These are phyloP conservation scores for Thelonectria discophora DNA, from an alignment of 2,329 filamentous ascomycete species.

Conservation along the genomic window DNA sequence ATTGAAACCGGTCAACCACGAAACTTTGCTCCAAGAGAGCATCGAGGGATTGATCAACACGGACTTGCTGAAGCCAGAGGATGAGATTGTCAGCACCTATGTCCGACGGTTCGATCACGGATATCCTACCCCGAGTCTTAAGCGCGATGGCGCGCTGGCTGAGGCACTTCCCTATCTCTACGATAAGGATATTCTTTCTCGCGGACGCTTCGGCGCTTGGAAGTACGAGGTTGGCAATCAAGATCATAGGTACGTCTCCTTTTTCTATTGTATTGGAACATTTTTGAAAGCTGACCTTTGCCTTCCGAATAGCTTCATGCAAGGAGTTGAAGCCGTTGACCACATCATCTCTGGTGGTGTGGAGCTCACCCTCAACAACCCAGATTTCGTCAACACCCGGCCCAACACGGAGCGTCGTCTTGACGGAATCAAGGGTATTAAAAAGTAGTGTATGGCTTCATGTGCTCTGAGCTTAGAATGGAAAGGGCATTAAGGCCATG, in stretches of 20 bases:
- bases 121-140: slow-evolving; percentile 93
- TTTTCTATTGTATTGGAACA: background rate
- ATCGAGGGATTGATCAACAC: slow-evolving; percentile 98
- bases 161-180: slow-evolving; percentile 92
- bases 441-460: background rate
- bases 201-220: slow-evolving; percentile 98
- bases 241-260: slow-evolving; percentile 74
- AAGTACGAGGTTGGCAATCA: slow-evolving; percentile 97
- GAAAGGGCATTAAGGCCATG: too few species aligned
- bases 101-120: slow-evolving; percentile 98
- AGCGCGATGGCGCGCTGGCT: slow-evolving; percentile 93
- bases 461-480: too few species aligned
- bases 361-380: slow-evolving; percentile 94
- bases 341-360: slow-evolving; percentile 87
- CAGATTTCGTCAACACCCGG: slow-evolving; percentile 89
- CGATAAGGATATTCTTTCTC: slow-evolving; percentile 89
- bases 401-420: slow-evolving; percentile 62
- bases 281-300: background rate
- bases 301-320: slow-evolving; percentile 71
- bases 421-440: slow-evolving; percentile 29
- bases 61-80: slow-evolving; percentile 87
- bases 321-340: slow-evolving; percentile 94
- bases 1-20: slow-evolving; percentile 91
- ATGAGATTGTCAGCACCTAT: slow-evolving; percentile 98
- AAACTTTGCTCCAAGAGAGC: slow-evolving; percentile 84